Conservation (phyloP, 495 filamentous ascomycete species). For the Bathelium albidoporum region DNA sequence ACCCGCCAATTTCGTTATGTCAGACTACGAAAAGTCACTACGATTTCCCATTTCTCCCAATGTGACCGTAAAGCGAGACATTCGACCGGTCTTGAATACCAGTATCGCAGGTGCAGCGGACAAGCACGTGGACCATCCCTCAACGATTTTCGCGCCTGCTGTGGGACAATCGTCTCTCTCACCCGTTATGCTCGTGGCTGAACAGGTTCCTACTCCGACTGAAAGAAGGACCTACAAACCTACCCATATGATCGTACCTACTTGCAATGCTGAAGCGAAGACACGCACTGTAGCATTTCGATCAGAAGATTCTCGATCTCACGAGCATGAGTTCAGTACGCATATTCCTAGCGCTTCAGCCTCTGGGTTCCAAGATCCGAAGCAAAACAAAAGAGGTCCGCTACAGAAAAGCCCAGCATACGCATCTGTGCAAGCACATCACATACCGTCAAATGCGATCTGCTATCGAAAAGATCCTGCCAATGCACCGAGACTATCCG, state of each 20-base stretch:
- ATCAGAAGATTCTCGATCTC: too few relatives aligned
- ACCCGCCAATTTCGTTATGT: neutral
- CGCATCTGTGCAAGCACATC: neutral
- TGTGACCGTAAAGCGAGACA: too few relatives aligned
- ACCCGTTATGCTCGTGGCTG: slow-evolving; percentile 25
- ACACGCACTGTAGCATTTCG: neutral
- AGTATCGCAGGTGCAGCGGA: neutral
- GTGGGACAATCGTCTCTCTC: slow-evolving; percentile 10
- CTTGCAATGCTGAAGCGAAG: neutral
- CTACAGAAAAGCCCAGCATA: neutral
- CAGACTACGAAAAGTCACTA: neutral
- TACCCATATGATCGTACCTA: slow-evolving; percentile 12
- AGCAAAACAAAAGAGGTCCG: neutral
- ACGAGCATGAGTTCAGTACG: too few relatives aligned
- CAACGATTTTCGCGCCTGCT: slow-evolving; percentile 16
- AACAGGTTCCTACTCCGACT: slow-evolving; percentile 19
- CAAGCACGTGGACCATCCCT: neutral
- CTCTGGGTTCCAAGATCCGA: too few relatives aligned
- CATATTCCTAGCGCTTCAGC: too few relatives aligned
- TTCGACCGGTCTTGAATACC: too few relatives aligned
- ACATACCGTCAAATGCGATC: neutral
- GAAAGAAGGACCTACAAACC: slow-evolving; percentile 11
- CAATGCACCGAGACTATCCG: neutral
- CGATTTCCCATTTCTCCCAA: neutral
- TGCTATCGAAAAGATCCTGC: neutral